phyloP scores from a whole-genome alignment of 768 basidiomycete genomes.

The Rhodotorula paludigena region DNA sequence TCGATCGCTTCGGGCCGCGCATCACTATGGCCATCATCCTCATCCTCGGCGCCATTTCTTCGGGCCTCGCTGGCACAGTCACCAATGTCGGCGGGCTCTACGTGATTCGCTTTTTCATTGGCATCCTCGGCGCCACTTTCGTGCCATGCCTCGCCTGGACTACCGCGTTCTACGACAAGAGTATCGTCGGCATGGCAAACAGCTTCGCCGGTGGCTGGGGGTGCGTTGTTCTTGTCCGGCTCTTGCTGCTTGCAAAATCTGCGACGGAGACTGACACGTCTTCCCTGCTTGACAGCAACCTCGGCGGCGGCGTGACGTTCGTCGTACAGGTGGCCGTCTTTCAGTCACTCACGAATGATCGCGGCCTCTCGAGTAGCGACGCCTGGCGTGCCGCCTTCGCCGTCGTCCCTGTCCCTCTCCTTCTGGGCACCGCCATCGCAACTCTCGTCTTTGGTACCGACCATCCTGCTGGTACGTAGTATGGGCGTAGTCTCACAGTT shows the following conservation, averaged over 20 bases:
- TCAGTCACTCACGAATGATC: conserved; percentile 46
- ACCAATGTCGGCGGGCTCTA: conserved; percentile 51
- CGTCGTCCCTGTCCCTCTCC: conserved; percentile 57
- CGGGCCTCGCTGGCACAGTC: conserved; percentile 58
- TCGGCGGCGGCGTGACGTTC: conserved; percentile 50
- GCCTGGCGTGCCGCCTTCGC: conserved; percentile 60
- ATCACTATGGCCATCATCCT: conserved; percentile 58
- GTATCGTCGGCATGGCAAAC: conserved; percentile 45
- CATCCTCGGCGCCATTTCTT: conserved; percentile 58
- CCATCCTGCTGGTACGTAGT: conserved; percentile 52
- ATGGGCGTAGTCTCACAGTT: too few relatives aligned
- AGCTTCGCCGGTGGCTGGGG: conserved; percentile 58
- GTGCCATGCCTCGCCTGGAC: conserved; percentile 53
- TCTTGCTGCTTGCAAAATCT: not conserved
- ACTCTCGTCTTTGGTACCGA: conserved; percentile 55
- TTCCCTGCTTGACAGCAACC: not conserved
- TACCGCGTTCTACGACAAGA: conserved; percentile 59
- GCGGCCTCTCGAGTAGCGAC: conserved; percentile 41
- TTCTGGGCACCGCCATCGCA: conserved; percentile 51
- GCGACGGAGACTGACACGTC: not conserved
- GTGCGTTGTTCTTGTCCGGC: conserved; percentile 43
- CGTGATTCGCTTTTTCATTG: conserved; percentile 54
- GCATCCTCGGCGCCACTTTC: conserved; percentile 59
- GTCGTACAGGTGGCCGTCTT: conserved; percentile 54
- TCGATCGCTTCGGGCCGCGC: conserved; percentile 47